Conservation (phyloP, 2,329 filamentous ascomycete genomes). For the Ambrosiella beaveri region DNA sequence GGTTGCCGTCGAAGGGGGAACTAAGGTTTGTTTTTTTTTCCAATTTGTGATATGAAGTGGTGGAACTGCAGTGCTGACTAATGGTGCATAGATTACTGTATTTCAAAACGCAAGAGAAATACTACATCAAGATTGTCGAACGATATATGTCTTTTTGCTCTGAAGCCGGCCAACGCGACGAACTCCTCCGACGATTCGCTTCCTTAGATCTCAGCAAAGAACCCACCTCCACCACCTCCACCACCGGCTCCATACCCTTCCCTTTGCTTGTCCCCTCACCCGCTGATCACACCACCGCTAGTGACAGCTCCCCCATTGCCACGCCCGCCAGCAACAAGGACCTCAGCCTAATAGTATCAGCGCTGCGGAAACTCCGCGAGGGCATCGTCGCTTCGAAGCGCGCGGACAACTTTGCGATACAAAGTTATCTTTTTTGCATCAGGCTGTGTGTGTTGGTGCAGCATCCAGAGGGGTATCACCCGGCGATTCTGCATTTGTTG, state of each 20-base stretch:
- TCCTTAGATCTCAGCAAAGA: conserved; percentile 28
- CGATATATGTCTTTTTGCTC: conserved; percentile 84
- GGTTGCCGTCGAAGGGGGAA: conserved; percentile 82
- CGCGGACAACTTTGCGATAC: conserved; percentile 64
- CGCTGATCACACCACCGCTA: neutral
- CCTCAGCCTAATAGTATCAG: conserved; percentile 58
- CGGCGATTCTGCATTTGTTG: conserved; percentile 66
- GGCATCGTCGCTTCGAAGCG: conserved; percentile 66
- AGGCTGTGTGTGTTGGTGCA: conserved; percentile 64
- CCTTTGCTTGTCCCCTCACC: conserved; percentile 8
- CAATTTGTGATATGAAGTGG: neutral
- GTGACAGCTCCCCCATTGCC: neutral
- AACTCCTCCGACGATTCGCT: conserved; percentile 59
- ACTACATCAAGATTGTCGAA: conserved; percentile 74
- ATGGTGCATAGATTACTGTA: conserved; percentile 44
- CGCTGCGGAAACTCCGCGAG: conserved; percentile 83
- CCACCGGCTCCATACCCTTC: neutral
- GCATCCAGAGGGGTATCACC: conserved; percentile 77
- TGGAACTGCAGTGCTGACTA: neutral
- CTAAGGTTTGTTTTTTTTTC: conserved; percentile 39
- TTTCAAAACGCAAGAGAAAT: conserved; percentile 62
- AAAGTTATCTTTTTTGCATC: conserved; percentile 82
- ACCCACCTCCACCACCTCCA: neutral
- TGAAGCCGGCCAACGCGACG: conserved; percentile 49
- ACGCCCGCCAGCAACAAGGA: conserved; percentile 28